Conservation (phyloP, 1,284 basidiomycete genomes). For the Rhizoctonia solani region DNA sequence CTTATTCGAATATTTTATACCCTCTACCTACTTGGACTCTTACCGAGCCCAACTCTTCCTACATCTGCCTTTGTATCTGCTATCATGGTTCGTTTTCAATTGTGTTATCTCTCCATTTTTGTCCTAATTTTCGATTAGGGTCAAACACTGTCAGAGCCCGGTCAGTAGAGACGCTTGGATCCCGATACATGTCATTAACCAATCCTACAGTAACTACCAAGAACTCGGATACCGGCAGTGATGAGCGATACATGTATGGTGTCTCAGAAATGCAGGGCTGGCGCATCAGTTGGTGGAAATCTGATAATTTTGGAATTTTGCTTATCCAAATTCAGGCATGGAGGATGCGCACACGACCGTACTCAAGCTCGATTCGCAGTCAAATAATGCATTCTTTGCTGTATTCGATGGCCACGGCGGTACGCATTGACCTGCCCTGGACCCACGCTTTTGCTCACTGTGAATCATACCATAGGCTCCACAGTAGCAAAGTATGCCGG, state of each 20-base stretch:
- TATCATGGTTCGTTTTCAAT: slow-evolving; percentile 23
- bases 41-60: not conserved
- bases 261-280: slow-evolving; percentile 99
- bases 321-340: slow-evolving; percentile 67
- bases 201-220: slow-evolving; percentile 83
- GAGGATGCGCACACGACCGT: slow-evolving; percentile 95
- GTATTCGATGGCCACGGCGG: slow-evolving; percentile 99
- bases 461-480: slow-evolving; percentile 59
- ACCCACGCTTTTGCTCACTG: slow-evolving; percentile 8
- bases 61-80: not conserved
- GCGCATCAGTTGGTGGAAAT: slow-evolving; percentile 82
- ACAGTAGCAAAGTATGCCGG: slow-evolving; percentile 92
- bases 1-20: not conserved
- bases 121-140: slow-evolving; percentile 51
- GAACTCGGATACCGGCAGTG: slow-evolving; percentile 75
- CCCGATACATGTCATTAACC: too few relatives aligned
- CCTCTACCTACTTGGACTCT: not conserved
- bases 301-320: slow-evolving; percentile 3
- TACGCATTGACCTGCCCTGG: slow-evolving; percentile 49
- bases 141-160: slow-evolving; percentile 72
- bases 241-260: slow-evolving; percentile 79
- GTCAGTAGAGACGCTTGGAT: slow-evolving; percentile 46
- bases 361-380: slow-evolving; percentile 64
- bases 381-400: slow-evolving; percentile 84
- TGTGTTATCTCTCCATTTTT: not conserved